Evolutionary conservation across 139 green algal genomes (phyloP).

Genomic region (Raphidocelis subcapitata): DNA sequence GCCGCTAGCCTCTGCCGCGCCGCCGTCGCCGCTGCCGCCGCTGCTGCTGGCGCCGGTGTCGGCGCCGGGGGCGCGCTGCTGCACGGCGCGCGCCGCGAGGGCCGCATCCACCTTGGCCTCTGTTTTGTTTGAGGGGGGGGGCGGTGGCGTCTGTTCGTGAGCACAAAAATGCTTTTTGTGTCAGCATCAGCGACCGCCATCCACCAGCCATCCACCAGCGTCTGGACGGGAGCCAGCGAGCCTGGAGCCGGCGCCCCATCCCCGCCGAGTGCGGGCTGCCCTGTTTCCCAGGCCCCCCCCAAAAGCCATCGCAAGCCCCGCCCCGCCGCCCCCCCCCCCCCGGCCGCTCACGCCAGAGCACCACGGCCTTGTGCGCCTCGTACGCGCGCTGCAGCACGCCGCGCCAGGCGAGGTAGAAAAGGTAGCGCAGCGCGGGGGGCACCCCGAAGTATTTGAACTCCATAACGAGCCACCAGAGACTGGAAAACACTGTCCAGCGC

Average conservation of each 20-base stretch:
- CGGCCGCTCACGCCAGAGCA: constrained; percentile 62
- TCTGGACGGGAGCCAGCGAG: too few species aligned
- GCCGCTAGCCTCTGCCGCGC: neutral
- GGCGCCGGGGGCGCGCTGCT: neutral
- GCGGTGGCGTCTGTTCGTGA: too few species aligned
- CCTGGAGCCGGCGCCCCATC: too few species aligned
- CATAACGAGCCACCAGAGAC: constrained; percentile 51
- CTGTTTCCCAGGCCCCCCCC: too few species aligned
- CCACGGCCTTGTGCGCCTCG: constrained; percentile 47
- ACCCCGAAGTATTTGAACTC: constrained; percentile 34
- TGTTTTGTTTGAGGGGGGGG: too few species aligned
- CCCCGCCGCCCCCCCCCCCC: too few species aligned
- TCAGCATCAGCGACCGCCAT: too few species aligned
- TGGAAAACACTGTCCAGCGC: constrained; percentile 60
- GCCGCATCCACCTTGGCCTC: constrained; percentile 53
- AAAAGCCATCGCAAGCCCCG: too few species aligned
- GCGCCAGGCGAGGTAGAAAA: constrained; percentile 38
- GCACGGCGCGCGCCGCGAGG: constrained; percentile 24
- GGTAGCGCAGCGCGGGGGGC: constrained; percentile 46
- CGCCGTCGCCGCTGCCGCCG: constrained; percentile 1
- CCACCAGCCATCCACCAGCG: too few species aligned
- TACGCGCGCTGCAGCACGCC: constrained; percentile 38
- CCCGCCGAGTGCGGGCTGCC: too few species aligned
- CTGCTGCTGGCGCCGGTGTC: constrained; percentile 4
- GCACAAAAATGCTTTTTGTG: too few species aligned